Base-by-base conservation (phyloP, 768 basidiomycete genomes). In the Sporobolomyces roseus region DNA sequence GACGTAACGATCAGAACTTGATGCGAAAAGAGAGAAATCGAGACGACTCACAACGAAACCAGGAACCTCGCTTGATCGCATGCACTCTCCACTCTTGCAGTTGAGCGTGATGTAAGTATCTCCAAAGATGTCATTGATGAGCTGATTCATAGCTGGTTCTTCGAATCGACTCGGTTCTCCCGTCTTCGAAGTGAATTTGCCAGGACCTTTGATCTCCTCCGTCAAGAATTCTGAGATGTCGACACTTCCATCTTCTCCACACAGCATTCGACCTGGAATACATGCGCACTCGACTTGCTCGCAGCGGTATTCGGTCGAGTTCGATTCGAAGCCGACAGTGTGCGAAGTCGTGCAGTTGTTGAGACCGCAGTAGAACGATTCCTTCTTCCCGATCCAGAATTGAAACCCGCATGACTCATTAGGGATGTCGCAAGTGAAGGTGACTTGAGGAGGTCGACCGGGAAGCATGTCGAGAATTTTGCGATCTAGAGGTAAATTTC, bases 391-490 rank as follows among this genome's bases (percentile, higher is more conserved):
- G 13, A 92, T 91, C 96, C 96, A 99, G 81, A 99, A 99, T 79
- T 99, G 93, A 83, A 99, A 99, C 29, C 86, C 85, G 77, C 96
- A 99, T 1, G 85, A 85, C 6, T 80, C 80, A 17, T 83, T 80
- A 2, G 77, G 66, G 25, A 80, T 83, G 65, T 90, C 86, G 80
- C 96, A 99, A 72, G 88, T 88, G 79, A 99, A 99, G 1, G 96
- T 98, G 3, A 97, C 93, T 78, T 98, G 93, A 0, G 94, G 93
- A 25, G 91, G 88, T 13, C 93, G 85, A 58, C 84, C 88, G 0
- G 90, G 89, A n/a, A 97, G 90, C 81, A 86, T 85, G 76, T 96
- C 94, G 69, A 96, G 81, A 73, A 98, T 97, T 80, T 96, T 96
- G 54, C 89, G 87, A 80, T 97, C 92, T 94, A 74, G 33, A 51